Evolutionary conservation across 495 filamentous ascomycete genomes (phyloP).

Genomic region (Alectoria sarmentosa): DNA sequence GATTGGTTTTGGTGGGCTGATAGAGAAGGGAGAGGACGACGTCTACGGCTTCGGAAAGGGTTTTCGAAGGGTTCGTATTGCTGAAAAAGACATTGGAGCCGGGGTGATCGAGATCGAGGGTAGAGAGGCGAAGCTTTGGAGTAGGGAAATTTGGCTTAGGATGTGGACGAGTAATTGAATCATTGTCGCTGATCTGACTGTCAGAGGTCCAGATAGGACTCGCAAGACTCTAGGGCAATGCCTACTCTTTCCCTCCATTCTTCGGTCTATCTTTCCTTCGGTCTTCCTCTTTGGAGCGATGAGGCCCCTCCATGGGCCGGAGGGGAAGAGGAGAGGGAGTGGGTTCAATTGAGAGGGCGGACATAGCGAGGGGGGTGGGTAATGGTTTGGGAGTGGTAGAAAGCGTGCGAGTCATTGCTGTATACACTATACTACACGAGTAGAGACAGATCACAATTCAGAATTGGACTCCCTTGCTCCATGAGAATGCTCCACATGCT

Average conservation of each 20-base stretch:
- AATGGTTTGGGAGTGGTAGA: constrained; percentile 21
- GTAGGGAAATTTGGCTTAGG: constrained; percentile 33
- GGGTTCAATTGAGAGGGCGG: constrained; percentile 13
- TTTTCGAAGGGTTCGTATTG: constrained; percentile 47
- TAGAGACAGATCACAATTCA: too few relatives aligned
- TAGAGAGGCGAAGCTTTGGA: constrained; percentile 63
- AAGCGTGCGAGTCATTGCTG: constrained; percentile 14
- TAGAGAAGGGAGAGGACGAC: constrained; percentile 36
- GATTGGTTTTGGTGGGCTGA: constrained; percentile 17
- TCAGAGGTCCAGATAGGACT: not conserved
- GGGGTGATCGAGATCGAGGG: constrained; percentile 60
- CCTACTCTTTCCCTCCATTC: not conserved
- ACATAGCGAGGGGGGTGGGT: constrained; percentile 27
- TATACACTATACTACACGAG: too few relatives aligned
- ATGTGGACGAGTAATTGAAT: constrained; percentile 17
- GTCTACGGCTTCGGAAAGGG: constrained; percentile 57
- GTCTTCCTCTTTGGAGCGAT: not conserved
- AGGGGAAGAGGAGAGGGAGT: constrained; percentile 24
- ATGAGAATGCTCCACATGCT: not conserved
- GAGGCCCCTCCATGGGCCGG: constrained; percentile 5
- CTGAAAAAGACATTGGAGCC: constrained; percentile 57
- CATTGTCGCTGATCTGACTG: not conserved
- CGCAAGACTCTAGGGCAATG: not conserved
- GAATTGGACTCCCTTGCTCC: not conserved
- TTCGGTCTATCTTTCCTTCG: not conserved